Conservation (phyloP, 2,329 filamentous ascomycete species). For the Exophiala sp. region DNA sequence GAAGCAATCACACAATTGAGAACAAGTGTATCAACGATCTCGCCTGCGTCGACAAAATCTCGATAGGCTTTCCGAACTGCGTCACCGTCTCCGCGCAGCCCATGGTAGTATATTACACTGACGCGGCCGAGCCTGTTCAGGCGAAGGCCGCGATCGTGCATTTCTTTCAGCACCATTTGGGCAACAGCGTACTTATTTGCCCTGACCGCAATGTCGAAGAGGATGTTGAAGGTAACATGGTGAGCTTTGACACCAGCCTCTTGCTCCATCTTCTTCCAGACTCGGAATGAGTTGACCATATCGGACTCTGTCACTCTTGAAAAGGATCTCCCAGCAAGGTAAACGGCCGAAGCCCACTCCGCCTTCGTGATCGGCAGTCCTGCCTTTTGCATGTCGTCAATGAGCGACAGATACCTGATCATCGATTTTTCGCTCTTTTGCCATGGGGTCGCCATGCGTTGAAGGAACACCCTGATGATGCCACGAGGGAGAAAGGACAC, state of each 20-base stretch:
- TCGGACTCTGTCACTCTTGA: conserved; percentile 51
- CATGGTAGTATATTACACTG: conserved; percentile 76
- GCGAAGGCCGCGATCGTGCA: conserved; percentile 60
- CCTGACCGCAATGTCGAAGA: conserved; percentile 84
- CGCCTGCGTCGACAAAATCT: conserved; percentile 74
- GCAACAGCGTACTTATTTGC: conserved; percentile 76
- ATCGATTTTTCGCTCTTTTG: conserved; percentile 56
- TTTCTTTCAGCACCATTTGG: conserved; percentile 77
- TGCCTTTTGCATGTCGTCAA: conserved; percentile 75
- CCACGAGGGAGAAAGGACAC: conserved; percentile 45
- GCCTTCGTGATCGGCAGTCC: conserved; percentile 59
- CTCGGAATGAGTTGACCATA: conserved; percentile 61
- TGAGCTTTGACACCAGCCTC: conserved; percentile 59
- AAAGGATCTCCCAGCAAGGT: conserved; percentile 69
- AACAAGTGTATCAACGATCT: conserved; percentile 80
- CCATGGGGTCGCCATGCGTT: conserved; percentile 58
- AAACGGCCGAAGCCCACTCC: conserved; percentile 81
- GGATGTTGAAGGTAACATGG: conserved; percentile 82
- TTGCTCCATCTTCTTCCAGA: conserved; percentile 89
- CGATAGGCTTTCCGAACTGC: conserved; percentile 71
- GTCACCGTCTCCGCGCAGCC: conserved; percentile 65
- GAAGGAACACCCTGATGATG: conserved; percentile 59
- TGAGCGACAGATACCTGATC: conserved; percentile 73
- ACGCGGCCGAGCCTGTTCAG: conserved; percentile 77
- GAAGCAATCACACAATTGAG: conserved; percentile 81